Conservation (phyloP, 805 yeast species). For the Hanseniaspora jakobsenii region DNA sequence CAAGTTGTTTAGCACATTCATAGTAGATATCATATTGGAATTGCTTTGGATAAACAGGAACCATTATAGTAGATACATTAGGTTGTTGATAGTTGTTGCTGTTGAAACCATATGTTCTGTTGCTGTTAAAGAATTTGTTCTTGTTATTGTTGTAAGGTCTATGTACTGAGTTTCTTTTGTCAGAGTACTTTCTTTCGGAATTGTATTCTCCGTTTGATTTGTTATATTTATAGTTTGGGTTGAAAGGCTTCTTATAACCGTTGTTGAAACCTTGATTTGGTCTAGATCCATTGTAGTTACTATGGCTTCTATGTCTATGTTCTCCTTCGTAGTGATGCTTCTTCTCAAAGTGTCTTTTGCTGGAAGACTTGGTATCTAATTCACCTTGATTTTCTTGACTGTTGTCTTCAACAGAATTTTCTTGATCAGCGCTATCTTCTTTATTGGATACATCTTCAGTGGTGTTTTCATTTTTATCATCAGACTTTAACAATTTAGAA, state of each 20-base stretch:
- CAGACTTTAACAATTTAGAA: background rate
- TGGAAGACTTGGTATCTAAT: background rate
- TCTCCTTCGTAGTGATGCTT: background rate
- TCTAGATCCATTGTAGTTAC: slow-evolving; percentile 14
- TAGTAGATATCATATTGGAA: slow-evolving; percentile 23
- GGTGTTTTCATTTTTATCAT: background rate
- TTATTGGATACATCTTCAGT: background rate
- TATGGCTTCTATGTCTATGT: slow-evolving; percentile 9
- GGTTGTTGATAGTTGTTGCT: slow-evolving; percentile 14
- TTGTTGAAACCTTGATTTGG: slow-evolving; percentile 4
- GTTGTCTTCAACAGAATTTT: background rate
- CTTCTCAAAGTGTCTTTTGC: background rate
- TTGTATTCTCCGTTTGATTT: background rate
- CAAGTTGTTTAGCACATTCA: slow-evolving; percentile 46
- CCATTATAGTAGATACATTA: background rate
- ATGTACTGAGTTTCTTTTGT: slow-evolving; percentile 4
- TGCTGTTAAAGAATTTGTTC: no score
- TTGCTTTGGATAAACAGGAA: slow-evolving; percentile 13
- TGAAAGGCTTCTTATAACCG: background rate
- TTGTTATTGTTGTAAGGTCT: slow-evolving; percentile 15
- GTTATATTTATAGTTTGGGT: slow-evolving; percentile 1
- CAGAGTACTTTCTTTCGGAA: slow-evolving; percentile 13
- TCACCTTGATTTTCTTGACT: background rate
- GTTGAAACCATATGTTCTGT: no score
- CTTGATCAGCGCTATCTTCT: background rate